phyloP scores from a whole-genome alignment of 2,329 filamentous ascomycete species.

The Rhinocladiella mackenziei region DNA sequence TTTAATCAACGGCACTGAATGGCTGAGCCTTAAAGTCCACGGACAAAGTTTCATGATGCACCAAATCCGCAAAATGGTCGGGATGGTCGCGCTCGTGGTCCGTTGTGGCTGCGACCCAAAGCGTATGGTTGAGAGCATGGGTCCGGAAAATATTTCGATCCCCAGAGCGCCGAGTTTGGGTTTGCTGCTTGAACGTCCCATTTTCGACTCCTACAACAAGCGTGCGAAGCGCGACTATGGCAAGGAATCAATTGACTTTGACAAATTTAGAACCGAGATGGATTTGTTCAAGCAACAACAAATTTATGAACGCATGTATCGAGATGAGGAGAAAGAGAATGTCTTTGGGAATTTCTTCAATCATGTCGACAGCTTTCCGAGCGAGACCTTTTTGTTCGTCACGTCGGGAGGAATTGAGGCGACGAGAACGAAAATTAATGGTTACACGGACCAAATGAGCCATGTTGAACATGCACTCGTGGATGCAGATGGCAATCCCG shows the following conservation, averaged over 20 bases:
- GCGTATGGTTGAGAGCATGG: constrained; percentile 72
- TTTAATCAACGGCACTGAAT: constrained; percentile 86
- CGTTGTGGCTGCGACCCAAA: constrained; percentile 73
- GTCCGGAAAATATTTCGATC: constrained; percentile 69
- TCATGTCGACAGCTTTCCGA: constrained; percentile 70
- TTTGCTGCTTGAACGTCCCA: constrained; percentile 79
- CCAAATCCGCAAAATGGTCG: constrained; percentile 98
- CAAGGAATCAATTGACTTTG: constrained; percentile 71
- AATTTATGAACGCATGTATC: constrained; percentile 89
- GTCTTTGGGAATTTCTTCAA: constrained; percentile 79
- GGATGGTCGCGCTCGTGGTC: constrained; percentile 79
- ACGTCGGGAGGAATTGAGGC: constrained; percentile 65
- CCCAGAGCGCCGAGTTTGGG: constrained; percentile 91
- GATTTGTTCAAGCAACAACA: constrained; percentile 84
- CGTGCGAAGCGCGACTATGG: constrained; percentile 61
- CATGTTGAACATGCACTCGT: constrained; percentile 4
- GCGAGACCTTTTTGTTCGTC: constrained; percentile 69
- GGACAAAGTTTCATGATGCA: constrained; percentile 99
- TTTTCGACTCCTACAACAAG: constrained; percentile 85
- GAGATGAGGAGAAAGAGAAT: constrained; percentile 81
- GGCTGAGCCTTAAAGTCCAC: constrained; percentile 92
- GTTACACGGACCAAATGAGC: constrained; percentile 5
- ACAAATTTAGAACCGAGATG: constrained; percentile 71
- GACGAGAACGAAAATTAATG: constrained; percentile 41
- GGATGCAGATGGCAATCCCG: constrained; percentile 10